Base-by-base conservation (phyloP, 2,329 filamentous ascomycete genomes). In the Alternaria solani region DNA sequence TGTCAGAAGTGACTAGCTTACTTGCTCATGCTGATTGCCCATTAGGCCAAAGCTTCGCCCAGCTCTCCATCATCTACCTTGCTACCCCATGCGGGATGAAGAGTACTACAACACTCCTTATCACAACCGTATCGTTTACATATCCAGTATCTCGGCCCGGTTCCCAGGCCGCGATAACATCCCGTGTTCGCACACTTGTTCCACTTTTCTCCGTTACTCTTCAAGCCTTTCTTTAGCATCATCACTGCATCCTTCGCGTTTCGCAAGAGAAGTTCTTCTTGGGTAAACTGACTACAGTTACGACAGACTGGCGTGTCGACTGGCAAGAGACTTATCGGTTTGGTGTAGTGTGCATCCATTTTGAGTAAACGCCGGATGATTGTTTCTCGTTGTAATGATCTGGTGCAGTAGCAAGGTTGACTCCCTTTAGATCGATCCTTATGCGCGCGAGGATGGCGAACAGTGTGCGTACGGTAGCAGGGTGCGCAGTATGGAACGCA, bases 101-200 rank as follows among this genome's bases (percentile, higher is more conserved):
- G 7, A 26, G 20, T 20, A 51, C 63, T 66, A 14, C 16, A 55
- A 25, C 66, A 69, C 32, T 69, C 71, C 41, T 57, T 64, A 12
- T 38, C 8, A 62, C 72, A 73, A 5, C 1, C 1, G 1, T 26
- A 25, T 1, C 0, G 1, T 5, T 9, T 23, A 20, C 70, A 72
- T 20, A 75, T 61, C 72, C 72, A 74, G 65, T 68, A 75, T 41
- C 67, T 65, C 1, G 68, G 67, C 3, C 70, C 71, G 3, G 43
- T 53, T 1, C 58, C 65, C 4, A 74, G 43, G 0, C 5, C 26
- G 28, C 38, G 63, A 9, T n/a, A 28, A 52, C 70, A 72, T 16
- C 42, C 55, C 6, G 6, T 4, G 25, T 34, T 30, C 9, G 36
- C 48, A 58, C 70, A 74, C 5, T 3, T 65, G 9, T 25, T 49